phyloP scores from a whole-genome alignment of 306 rosid genomes.

The Quercus engelmannii region DNA sequence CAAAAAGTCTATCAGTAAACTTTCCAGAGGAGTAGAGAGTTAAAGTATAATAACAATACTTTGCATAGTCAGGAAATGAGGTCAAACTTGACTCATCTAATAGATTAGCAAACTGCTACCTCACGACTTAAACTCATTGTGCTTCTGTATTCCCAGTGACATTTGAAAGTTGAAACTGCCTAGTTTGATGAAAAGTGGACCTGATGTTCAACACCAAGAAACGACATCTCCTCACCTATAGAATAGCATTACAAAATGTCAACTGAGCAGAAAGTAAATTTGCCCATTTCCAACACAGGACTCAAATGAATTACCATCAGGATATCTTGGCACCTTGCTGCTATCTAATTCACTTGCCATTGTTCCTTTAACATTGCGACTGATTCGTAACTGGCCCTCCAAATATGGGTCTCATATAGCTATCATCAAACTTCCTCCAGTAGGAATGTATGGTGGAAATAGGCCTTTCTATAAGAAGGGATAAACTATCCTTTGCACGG shows the following conservation, averaged over 20 bases:
- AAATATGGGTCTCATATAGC: slow-evolving; percentile 88
- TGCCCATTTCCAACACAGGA: background rate
- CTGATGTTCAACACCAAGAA: too few relatives aligned
- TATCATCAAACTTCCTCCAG: slow-evolving; percentile 85
- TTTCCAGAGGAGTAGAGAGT: background rate
- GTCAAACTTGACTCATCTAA: background rate
- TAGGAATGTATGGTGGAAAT: slow-evolving; percentile 65
- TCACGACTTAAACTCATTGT: background rate
- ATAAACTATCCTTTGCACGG: slow-evolving; percentile 73
- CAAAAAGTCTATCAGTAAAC: background rate
- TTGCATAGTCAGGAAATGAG: background rate
- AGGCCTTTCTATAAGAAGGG: slow-evolving; percentile 78
- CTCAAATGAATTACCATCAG: background rate
- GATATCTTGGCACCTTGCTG: slow-evolving; percentile 2
- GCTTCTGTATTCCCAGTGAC: too few relatives aligned
- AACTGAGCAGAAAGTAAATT: background rate
- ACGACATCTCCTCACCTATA: too few relatives aligned
- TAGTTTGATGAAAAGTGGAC: too few relatives aligned
- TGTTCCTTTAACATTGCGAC: slow-evolving; percentile 27
- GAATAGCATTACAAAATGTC: background rate
- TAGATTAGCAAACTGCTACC: background rate
- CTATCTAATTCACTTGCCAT: background rate
- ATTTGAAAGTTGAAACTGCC: too few relatives aligned
- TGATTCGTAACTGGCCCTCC: slow-evolving; percentile 54
- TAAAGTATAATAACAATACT: background rate